These are phyloP conservation scores for Boletus edulis DNA, from an alignment of 768 basidiomycete species.

Conservation along the genomic window DNA sequence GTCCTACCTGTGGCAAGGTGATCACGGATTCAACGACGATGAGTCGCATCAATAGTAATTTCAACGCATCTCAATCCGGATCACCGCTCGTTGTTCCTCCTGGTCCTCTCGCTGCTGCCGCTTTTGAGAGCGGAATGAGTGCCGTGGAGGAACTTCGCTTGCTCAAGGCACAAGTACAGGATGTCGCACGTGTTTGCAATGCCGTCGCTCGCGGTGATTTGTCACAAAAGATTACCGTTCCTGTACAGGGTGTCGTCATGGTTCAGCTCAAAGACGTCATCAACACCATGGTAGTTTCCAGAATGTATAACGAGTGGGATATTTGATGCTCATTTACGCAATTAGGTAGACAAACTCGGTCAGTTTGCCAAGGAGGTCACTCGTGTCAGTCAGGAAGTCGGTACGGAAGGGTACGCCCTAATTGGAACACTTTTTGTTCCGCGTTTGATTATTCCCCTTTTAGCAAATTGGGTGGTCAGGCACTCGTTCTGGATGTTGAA, in stretches of 20 bases:
- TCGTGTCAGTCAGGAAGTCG: conserved; percentile 81
- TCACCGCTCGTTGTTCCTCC: conserved; percentile 48
- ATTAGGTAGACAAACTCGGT: conserved; percentile 65
- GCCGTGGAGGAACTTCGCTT: conserved; percentile 76
- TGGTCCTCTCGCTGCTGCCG: conserved; percentile 55
- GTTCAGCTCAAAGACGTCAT: conserved; percentile 78
- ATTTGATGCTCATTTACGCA: conserved; percentile 11
- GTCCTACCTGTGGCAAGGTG: conserved; percentile 55
- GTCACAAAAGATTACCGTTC: conserved; percentile 76
- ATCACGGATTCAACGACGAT: conserved; percentile 45
- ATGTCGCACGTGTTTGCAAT: conserved; percentile 78
- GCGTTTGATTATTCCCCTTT: conserved; percentile 17
- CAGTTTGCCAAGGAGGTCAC: conserved; percentile 93
- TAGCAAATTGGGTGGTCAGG: conserved; percentile 82
- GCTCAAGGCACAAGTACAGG: conserved; percentile 81
- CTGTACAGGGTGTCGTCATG: conserved; percentile 78
- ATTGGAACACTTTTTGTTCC: conserved; percentile 1
- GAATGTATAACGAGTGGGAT: neutral
- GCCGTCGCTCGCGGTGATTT: conserved; percentile 76
- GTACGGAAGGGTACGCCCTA: conserved; percentile 62
- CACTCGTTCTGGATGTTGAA: conserved; percentile 82
- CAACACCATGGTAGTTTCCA: conserved; percentile 53
- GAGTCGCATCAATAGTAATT: conserved; percentile 23
- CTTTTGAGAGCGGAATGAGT: conserved; percentile 59
- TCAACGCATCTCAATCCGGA: conserved; percentile 28